Percentiles rank a stretch among this genome's conserved stretches.
phyloP scores from a whole-genome alignment of 345 rosid genomes.

The Microthlaspi erraticum region DNA sequence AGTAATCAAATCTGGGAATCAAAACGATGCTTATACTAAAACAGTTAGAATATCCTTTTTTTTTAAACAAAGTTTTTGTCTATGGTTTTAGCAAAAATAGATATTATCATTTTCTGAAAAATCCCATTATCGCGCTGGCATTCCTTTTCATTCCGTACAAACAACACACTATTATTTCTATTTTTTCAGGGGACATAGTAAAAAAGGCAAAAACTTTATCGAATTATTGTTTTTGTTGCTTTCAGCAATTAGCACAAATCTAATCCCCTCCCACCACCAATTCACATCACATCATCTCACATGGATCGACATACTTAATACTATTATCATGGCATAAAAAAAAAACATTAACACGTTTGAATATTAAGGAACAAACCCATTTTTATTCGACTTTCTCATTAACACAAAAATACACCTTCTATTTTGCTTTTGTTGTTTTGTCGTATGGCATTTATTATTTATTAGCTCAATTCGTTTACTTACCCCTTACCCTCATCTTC shows the following conservation, averaged over 20 bases:
- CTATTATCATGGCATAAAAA: background rate
- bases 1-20: too few species aligned
- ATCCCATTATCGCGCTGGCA: background rate
- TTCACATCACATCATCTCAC: constrained; percentile 27
- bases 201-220: constrained; percentile 5
- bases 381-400: constrained; percentile 11
- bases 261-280: constrained; percentile 16
- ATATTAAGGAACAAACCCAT: background rate
- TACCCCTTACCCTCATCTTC: constrained; percentile 22
- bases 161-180: background rate
- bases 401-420: constrained; percentile 8
- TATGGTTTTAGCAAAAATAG: too few species aligned
- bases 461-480: constrained; percentile 27
- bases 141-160: constrained; percentile 38
- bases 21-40: too few species aligned
- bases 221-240: constrained; percentile 30
- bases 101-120: constrained; percentile 1
- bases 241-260: constrained; percentile 32
- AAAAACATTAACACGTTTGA: constrained; percentile 1
- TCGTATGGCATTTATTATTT: constrained; percentile 9
- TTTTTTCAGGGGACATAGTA: constrained; percentile 20
- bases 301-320: background rate
- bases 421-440: background rate
- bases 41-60: too few species aligned
- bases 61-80: too few species aligned